Percentiles rank a stretch among this genome's conserved stretches.
These are phyloP conservation scores for Rhododendron kiyosumense DNA, from an alignment of 148 eudicot species.

Conservation along the genomic window DNA sequence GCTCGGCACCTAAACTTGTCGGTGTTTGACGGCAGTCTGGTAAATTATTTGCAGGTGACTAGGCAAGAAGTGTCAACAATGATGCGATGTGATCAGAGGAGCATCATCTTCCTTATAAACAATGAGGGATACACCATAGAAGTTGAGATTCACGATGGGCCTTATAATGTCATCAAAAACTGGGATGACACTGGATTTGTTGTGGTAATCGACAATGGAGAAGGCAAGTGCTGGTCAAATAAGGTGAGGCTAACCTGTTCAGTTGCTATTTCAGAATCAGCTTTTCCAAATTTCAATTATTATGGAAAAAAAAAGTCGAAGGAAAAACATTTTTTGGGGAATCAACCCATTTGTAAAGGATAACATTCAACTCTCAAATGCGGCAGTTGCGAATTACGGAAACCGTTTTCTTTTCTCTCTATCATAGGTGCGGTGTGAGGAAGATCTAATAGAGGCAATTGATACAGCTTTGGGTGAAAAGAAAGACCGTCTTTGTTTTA, in stretches of 20 bases:
- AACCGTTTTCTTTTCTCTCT: background rate
- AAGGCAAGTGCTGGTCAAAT: slow-evolving; percentile 85
- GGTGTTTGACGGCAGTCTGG: background rate
- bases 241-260: slow-evolving; percentile 32
- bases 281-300: background rate
- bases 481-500: background rate
- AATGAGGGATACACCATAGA: slow-evolving; percentile 90
- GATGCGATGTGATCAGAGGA: slow-evolving; percentile 56
- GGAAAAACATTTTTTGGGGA: background rate
- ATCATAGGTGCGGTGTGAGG: background rate
- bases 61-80: slow-evolving; percentile 83
- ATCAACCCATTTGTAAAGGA: background rate
- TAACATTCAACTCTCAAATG: background rate
- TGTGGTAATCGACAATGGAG: slow-evolving; percentile 73
- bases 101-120: slow-evolving; percentile 67
- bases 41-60: slow-evolving; percentile 37
- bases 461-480: background rate
- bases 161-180: slow-evolving; percentile 74
- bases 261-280: background rate
- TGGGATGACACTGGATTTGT: slow-evolving; percentile 77
- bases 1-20: background rate
- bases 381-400: background rate
- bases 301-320: background rate
- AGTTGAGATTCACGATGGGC: slow-evolving; percentile 85
- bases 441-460: background rate